Evolutionary conservation across 805 yeast species (phyloP), one percentile per base, ranked within the genome.

Genomic region (Starmerella powellii): DNA sequence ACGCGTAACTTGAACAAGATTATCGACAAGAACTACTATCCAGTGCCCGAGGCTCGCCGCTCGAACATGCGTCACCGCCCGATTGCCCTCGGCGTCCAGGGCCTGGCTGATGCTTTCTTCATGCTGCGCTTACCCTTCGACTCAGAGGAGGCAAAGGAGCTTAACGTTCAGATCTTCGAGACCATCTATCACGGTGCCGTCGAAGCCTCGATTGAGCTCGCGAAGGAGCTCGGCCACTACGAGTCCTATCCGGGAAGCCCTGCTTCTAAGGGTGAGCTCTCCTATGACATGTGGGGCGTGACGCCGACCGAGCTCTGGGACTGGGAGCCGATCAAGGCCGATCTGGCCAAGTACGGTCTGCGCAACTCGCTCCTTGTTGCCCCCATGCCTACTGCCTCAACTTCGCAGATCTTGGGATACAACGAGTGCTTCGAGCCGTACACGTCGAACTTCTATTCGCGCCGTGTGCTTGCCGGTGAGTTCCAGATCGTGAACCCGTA

Each of bases 321-420:
- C 54, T 88, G 97, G 97, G 81, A 74, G 49, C 49, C 62, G 6
- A 62, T 85, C 53, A 85, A 80, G 62, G 65, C 63, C 10, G 64
- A 73, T 31, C 68, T 88, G 47, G 63, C 64, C 39, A 61, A 64
- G 48, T 63, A 74, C 55, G 97, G 97, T 37, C 55, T 88, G 32
- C 69, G 96, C 57, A 88, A 88, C 66, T 88, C 96, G 4, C 64
- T 88, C 43, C 48, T 55, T 2, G 54, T 53, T 13, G 95, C 93
- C 2, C 91, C 95, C 40, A 88, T 88, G 97, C 97, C 97, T 34
- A 88, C 97, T 15, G 97, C 97, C 2, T 85, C 96, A 1, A 88
- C 97, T 2, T 88, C 97, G 3, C 96, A 86, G 66, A 87, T 88
- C 39, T 68, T 88, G 40, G 97, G 96, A 31, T 84, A 73, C 67